Base-by-base conservation (phyloP, 345 rosid genomes). In the Linum usitatissimum region DNA sequence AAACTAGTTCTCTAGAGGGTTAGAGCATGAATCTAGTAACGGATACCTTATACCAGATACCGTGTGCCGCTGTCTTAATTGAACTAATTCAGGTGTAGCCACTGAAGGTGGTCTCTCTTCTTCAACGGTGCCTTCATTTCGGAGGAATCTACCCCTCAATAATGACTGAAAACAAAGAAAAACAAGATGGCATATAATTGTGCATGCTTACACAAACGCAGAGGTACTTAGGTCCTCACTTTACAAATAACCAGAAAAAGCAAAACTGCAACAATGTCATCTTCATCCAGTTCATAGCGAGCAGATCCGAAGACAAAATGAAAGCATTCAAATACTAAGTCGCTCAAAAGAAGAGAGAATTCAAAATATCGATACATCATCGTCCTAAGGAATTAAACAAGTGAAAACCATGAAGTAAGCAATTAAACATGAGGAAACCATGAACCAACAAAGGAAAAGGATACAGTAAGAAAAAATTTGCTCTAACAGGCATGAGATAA, bases 91-190 rank as follows among this genome's bases (percentile, higher is more conserved):
- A 71, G 84, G 67, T 31, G 99, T 81, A 40, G 95, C 99, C 70
- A 71, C 69, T 56, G 97, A 86, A 60, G 87, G 83, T 9, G 86
- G 83, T 73, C 96, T 84, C 76, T 84, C 96, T 34, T 72, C 87
- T 75, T 83, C 90, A 55, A 69, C 86, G 40, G 90, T 78, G 73
- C 85, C 83, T 81, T 93, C 99, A 70, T 78, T 84, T 63, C 97
- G 77, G 78, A 93, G 80, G 74, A 90, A 93, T 81, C 99, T 84
- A 72, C 99, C 97, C 73, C 99, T 79, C 60, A 93, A 86, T 73
- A 93, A 77, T 28, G 97, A 86, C 99, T 90, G 83, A 51, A 81
- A 73, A 6, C 51, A 45, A 9, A 45, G 51, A 45, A 10, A 6
- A 45, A 45, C 17, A 34, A 34, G 51, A 45, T 45, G 17, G 17